Evolutionary conservation across 1,284 basidiomycete species (phyloP).

Genomic region (Cerioporus squamosus): DNA sequence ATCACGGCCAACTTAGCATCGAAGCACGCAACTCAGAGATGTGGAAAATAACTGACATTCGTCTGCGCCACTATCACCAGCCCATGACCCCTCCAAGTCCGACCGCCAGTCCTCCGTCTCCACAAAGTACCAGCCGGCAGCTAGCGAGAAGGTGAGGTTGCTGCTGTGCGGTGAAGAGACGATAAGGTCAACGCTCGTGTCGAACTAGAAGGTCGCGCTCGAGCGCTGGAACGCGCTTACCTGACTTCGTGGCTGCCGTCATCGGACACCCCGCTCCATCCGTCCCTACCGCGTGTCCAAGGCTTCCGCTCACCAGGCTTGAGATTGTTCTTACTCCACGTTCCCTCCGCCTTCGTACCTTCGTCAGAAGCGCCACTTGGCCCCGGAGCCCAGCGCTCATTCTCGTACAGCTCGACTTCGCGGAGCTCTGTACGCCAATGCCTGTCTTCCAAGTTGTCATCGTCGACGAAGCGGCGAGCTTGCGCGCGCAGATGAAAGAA

Average conservation of each 20-base stretch:
- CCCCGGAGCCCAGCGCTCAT: slow-evolving; percentile 58
- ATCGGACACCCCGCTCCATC: slow-evolving; percentile 62
- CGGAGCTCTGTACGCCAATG: slow-evolving; percentile 66
- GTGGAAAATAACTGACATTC: slow-evolving; percentile 41
- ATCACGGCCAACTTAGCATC: background rate
- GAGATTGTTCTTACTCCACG: slow-evolving; percentile 65
- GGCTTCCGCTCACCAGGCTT: slow-evolving; percentile 56
- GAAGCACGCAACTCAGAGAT: background rate
- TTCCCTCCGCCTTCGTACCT: slow-evolving; percentile 29
- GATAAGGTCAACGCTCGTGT: too few species aligned
- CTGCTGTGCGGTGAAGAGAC: slow-evolving; percentile 49
- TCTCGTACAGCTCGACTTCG: slow-evolving; percentile 78
- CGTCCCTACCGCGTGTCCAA: slow-evolving; percentile 76
- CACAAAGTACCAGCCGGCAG: slow-evolving; percentile 71
- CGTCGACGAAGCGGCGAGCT: slow-evolving; percentile 54
- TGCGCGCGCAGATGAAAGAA: slow-evolving; percentile 27
- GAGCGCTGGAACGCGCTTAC: slow-evolving; percentile 45
- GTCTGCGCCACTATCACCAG: slow-evolving; percentile 47
- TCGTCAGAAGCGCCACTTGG: slow-evolving; percentile 27
- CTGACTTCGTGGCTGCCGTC: slow-evolving; percentile 59
- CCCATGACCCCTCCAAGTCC: slow-evolving; percentile 64
- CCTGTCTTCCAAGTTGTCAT: slow-evolving; percentile 64
- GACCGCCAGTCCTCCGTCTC: slow-evolving; percentile 76
- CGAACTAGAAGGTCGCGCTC: too few species aligned
- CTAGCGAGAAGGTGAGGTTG: slow-evolving; percentile 76